These are phyloP conservation scores for Casuarina cunninghamiana DNA, from an alignment of 306 rosid genomes.

Conservation along the genomic window DNA sequence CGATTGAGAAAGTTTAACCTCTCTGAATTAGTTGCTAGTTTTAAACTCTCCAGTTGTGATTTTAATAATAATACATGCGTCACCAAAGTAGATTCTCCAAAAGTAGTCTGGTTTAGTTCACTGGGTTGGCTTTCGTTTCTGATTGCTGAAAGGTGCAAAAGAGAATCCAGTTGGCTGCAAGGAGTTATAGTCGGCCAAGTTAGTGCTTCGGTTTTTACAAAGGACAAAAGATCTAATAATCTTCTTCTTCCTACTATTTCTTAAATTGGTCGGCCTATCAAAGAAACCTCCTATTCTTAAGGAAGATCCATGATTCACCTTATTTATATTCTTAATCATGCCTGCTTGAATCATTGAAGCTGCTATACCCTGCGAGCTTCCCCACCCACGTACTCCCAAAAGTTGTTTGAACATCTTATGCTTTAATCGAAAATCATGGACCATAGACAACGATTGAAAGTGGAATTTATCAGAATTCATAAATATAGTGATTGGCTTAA, in stretches of 20 bases:
- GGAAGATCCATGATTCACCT: background rate
- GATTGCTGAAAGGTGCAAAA: background rate
- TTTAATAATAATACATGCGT: background rate
- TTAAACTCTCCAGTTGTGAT: background rate
- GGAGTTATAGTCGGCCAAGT: background rate
- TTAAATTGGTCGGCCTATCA: constrained; percentile 8
- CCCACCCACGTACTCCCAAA: background rate
- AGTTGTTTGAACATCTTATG: background rate
- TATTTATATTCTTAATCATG: constrained; percentile 1
- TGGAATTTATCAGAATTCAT: constrained; percentile 16
- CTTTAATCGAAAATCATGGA: background rate
- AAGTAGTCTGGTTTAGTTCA: background rate
- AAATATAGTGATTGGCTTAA: constrained; percentile 18
- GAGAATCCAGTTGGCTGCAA: background rate
- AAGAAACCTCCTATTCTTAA: constrained; percentile 32
- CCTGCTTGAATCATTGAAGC: background rate
- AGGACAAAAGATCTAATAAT: no score
- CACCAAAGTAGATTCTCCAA: background rate
- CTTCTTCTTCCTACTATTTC: background rate
- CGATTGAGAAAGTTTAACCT: constrained; percentile 1
- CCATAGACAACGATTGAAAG: background rate
- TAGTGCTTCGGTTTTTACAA: background rate
- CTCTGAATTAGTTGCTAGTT: background rate
- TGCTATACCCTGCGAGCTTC: background rate
- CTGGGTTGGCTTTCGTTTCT: background rate